phyloP scores from a whole-genome alignment of 768 basidiomycete genomes.

The Pilatotrama ljubarskyi region DNA sequence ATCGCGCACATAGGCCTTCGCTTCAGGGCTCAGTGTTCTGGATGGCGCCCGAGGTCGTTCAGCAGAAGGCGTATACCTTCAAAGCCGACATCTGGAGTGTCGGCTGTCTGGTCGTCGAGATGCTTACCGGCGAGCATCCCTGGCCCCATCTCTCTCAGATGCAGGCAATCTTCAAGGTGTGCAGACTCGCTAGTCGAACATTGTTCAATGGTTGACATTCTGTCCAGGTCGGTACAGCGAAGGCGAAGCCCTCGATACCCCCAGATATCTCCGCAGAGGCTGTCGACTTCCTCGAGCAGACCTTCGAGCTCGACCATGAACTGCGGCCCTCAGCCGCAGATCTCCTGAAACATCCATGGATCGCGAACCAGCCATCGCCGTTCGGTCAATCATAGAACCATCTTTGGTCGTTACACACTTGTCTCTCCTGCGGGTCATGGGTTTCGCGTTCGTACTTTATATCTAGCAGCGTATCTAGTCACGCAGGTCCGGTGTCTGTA shows the following conservation, averaged over 20 bases:
- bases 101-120: constrained; percentile 92
- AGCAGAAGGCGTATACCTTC: constrained; percentile 87
- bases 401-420: background rate
- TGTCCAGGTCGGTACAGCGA: constrained; percentile 81
- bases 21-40: constrained; percentile 98
- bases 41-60: constrained; percentile 99
- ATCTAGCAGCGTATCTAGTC: constrained; percentile 23
- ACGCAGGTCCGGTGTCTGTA: constrained; percentile 12
- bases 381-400: constrained; percentile 20
- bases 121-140: constrained; percentile 95
- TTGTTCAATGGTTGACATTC: background rate
- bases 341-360: constrained; percentile 75
- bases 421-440: background rate
- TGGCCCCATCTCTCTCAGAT: constrained; percentile 97
- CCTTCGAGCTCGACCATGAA: constrained; percentile 84
- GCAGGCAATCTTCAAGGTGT: constrained; percentile 98
- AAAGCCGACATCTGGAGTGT: constrained; percentile 98
- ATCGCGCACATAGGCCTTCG: constrained; percentile 84
- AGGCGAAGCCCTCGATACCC: constrained; percentile 81
- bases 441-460: constrained; percentile 6
- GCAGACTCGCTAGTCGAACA: constrained; percentile 2
- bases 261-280: constrained; percentile 90
- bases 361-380: constrained; percentile 34
- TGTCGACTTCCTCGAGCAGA: constrained; percentile 79
- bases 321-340: constrained; percentile 77